phyloP scores from a whole-genome alignment of 164 flowering plant species.

The Vitis rotundifolia region DNA sequence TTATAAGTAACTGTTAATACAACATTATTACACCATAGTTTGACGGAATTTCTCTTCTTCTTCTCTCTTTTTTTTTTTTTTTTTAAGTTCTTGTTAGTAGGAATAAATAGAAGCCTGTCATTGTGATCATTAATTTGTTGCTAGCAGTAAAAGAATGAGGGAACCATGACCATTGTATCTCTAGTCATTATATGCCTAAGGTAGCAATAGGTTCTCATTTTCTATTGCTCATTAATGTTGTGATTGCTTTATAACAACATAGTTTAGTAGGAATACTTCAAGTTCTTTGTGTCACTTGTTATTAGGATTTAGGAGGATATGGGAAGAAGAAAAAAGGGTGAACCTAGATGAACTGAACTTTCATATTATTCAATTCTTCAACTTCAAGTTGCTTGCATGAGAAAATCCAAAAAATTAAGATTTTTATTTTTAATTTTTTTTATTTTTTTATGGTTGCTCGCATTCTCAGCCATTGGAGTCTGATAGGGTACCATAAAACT shows the following conservation, averaged over 20 bases:
- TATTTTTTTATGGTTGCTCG: conserved; percentile 14
- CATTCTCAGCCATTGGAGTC: conserved; percentile 21
- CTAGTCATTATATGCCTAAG: too few relatives aligned
- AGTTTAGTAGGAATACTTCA: neutral
- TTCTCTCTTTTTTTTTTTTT: too few relatives aligned
- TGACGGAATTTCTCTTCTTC: too few relatives aligned
- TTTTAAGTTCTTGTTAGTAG: too few relatives aligned
- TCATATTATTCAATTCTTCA: neutral
- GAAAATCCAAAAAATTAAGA: neutral
- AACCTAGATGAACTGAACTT: neutral
- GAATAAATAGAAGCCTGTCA: too few relatives aligned
- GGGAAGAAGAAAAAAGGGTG: neutral
- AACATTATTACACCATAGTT: too few relatives aligned
- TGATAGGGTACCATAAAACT: conserved; percentile 17
- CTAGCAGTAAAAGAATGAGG: too few relatives aligned
- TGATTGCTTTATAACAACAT: neutral
- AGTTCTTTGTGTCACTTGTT: neutral
- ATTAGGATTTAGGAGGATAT: neutral
- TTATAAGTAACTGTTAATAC: too few relatives aligned
- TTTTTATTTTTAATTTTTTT: conserved; percentile 1
- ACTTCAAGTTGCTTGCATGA: neutral
- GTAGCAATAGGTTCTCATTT: too few relatives aligned
- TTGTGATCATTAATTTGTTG: too few relatives aligned
- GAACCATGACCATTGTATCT: too few relatives aligned
- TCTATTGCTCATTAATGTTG: too few relatives aligned